Base-by-base conservation (phyloP, 345 rosid genomes). In the Clausena lansium region DNA sequence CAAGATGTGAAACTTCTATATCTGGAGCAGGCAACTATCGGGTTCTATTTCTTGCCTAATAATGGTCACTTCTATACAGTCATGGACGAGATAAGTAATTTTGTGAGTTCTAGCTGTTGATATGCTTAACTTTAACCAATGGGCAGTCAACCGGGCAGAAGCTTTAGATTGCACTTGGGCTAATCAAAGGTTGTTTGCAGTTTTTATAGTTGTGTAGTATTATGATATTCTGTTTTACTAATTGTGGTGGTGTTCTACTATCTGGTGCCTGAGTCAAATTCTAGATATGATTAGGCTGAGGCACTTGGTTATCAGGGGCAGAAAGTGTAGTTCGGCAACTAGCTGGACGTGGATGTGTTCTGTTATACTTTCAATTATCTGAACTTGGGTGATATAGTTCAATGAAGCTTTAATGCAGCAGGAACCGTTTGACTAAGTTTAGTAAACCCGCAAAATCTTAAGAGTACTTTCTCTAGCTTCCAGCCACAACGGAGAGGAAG, bases 1-100 rank as follows among this genome's bases (percentile, higher is more conserved):
- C 91, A 93, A 78, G 81, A 89, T 62, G 97, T 90, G 80, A 89
- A 88, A 79, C 92, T 89, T 38, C 70, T 91, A 71, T 91, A 87
- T 77, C 73, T 89, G 81, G 94, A 91, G 70, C 85, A 86, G 71
- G 98, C 98, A 55, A 95, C 98, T 1, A 76, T 93, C n/a, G 98
- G 98, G 22, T 95, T 95, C 85, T 95, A 92, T 84, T 84, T 93
- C 70, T 78, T 95, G 82, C 97, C 98, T 8, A 95, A 93, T 80
- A 95, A 89, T 63, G 85, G 74, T 39, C 90, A 94, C 82, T 94
- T 92, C 83, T 90, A 92, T 57, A 85, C 78, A 0, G 92, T 94
- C 61, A 92, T 92, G 98, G 90, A 87, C 36, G 92, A 92, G 91
- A 89, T 94, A 32, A 83, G 82, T 52, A 81, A 84, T 70, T 94